Percentiles rank a stretch among this genome's conserved stretches.
Conservation (phyloP, 768 basidiomycete species). For the Aureoboletus auriporus region DNA sequence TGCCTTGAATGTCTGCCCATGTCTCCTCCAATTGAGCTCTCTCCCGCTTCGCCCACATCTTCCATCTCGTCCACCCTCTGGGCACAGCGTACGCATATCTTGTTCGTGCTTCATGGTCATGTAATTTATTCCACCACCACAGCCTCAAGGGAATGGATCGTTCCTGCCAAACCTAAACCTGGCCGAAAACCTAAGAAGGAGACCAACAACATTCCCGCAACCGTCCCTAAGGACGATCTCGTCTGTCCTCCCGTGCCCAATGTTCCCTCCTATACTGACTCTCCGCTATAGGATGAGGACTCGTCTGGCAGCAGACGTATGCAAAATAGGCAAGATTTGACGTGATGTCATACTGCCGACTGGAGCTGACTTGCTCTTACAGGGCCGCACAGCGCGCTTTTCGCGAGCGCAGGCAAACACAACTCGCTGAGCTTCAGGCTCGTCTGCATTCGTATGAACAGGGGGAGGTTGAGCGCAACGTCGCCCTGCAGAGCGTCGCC, state of each 20-base stretch:
- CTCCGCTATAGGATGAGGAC: constrained; percentile 36
- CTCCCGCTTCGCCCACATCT: constrained; percentile 25
- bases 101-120: background rate
- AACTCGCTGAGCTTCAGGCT: constrained; percentile 83
- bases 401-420: constrained; percentile 84
- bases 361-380: constrained; percentile 10
- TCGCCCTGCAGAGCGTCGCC: constrained; percentile 77
- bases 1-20: constrained; percentile 10
- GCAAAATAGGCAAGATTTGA: constrained; percentile 60
- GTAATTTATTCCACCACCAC: constrained; percentile 1
- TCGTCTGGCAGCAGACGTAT: constrained; percentile 59
- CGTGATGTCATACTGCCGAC: background rate
- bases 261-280: constrained; percentile 5
- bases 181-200: constrained; percentile 80
- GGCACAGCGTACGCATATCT: constrained; percentile 59
- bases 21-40: constrained; percentile 24
- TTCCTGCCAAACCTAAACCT: constrained; percentile 82
- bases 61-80: constrained; percentile 58
- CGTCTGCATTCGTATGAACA: constrained; percentile 83
- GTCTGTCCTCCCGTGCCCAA: constrained; percentile 34
- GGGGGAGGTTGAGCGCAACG: constrained; percentile 85
- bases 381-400: constrained; percentile 90
- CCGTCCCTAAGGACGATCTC: constrained; percentile 40
- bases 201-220: constrained; percentile 14
- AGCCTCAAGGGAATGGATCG: constrained; percentile 91